phyloP scores from a whole-genome alignment of 331 rosid genomes.

The Malus hybrid region DNA sequence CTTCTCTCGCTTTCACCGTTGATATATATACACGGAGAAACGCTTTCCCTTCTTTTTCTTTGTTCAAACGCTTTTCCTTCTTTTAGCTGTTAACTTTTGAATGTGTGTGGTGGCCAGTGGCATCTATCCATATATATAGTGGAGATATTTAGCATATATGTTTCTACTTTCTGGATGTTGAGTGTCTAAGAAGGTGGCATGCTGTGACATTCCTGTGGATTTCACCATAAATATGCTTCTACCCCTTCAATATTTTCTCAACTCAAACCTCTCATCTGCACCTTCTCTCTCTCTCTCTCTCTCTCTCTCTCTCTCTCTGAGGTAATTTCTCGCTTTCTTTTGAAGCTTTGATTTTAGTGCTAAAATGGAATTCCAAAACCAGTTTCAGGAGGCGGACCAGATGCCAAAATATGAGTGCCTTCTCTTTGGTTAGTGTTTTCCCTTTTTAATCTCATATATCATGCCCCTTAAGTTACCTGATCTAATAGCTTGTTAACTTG shows the following conservation, averaged over 20 bases:
- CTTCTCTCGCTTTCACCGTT: no score
- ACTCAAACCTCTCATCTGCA: neutral
- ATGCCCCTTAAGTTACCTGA: neutral
- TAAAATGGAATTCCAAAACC: slow-evolving; percentile 5
- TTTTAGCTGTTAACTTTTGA: neutral
- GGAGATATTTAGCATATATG: no score
- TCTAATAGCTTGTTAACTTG: no score
- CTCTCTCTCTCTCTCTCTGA: neutral
- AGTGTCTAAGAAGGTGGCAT: neutral
- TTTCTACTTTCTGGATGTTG: neutral
- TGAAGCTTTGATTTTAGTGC: neutral
- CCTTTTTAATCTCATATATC: neutral
- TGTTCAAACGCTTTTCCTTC: no score
- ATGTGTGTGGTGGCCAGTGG: neutral
- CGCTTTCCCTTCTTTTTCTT: no score
- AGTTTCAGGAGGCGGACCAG: neutral
- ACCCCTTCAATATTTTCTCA: neutral
- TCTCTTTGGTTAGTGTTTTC: slow-evolving; percentile 4
- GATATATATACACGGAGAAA: no score
- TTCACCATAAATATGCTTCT: neutral
- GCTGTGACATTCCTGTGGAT: neutral
- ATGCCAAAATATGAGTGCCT: slow-evolving; percentile 9
- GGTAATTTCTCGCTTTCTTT: neutral
- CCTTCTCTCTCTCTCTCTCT: neutral
- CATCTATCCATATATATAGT: no score